Conservation (phyloP, 106 monocot species). For the Dioscorea dumetorum region DNA sequence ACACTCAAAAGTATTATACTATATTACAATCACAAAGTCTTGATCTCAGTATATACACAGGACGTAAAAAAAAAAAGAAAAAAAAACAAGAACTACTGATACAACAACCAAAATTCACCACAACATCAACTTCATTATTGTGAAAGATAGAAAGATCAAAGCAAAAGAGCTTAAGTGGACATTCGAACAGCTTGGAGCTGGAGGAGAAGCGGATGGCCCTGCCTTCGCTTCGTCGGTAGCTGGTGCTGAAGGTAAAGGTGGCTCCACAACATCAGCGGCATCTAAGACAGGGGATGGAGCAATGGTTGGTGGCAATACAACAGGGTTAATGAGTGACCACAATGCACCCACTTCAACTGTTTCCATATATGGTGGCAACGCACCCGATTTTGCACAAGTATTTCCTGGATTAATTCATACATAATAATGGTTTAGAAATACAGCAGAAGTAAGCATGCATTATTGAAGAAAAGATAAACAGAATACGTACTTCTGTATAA, state of each 20-base stretch:
- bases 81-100: not conserved
- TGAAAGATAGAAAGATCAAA: not conserved
- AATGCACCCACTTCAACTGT: conserved; percentile 29
- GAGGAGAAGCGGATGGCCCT: conserved; percentile 18
- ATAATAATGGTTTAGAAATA: conserved; percentile 10
- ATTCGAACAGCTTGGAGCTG: not conserved
- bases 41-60: not conserved
- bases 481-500: conserved; percentile 52
- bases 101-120: not conserved
- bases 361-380: conserved; percentile 26
- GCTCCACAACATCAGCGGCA: conserved; percentile 36
- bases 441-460: not conserved
- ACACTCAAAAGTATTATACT: not conserved
- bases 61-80: not conserved
- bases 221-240: conserved; percentile 18
- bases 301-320: conserved; percentile 20
- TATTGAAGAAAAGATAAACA: not conserved
- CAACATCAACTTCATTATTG: not conserved
- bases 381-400: conserved; percentile 29
- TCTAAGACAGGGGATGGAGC: conserved; percentile 43
- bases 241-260: conserved; percentile 44
- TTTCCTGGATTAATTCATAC: conserved; percentile 31
- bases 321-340: not conserved
- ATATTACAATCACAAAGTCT: not conserved
- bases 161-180: not conserved